Evolutionary conservation across 148 eudicot species (phyloP), one percentile per base, ranked within the genome.

Genomic region (Rhododendron molle): DNA sequence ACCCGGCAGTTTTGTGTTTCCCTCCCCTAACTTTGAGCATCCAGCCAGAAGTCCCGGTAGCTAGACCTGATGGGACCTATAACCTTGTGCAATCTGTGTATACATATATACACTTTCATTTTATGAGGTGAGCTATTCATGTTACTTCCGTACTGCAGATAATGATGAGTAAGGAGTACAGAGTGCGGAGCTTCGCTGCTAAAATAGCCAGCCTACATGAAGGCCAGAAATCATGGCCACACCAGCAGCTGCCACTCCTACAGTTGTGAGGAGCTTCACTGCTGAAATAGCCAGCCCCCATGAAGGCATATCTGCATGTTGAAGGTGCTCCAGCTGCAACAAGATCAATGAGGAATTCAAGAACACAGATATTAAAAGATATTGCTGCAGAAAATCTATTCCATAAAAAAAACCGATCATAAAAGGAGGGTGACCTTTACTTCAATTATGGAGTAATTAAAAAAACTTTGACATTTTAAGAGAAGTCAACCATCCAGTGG

Each of bases 171-270:
- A 38, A 38, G 40, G 40, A 38, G 40, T 38, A 38, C 40, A 38
- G 40, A 38, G 40, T 38, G 5, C 4, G 5, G 40, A 38, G 40
- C 40, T 38, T 38, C 40, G 40, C 40, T 38, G 40, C 40, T 38
- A 38, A 38, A 38, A 38, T 38, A 38, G 40, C 40, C 40, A 38
- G 40, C 40, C 40, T 38, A 38, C 40, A 5, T 5, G 6, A 73
- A 93, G 84, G 83, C 99, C 96, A 26, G 96, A 90, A 47, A 96
- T 78, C 38, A 96, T 92, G 72, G 97, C 97, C 34, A 87, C 93
- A 81, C 98, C 99, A 16, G 93, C 93, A 89, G 90, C 96, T 23
- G 95, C 92, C 82, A 88, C 91, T 69, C 98, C 98, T 76, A 94
- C 49, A 46, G 93, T 86, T 52, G 91, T 83, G 13, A 96, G 84